phyloP scores from a whole-genome alignment of 495 filamentous ascomycete species.

The Penicillium silybi region DNA sequence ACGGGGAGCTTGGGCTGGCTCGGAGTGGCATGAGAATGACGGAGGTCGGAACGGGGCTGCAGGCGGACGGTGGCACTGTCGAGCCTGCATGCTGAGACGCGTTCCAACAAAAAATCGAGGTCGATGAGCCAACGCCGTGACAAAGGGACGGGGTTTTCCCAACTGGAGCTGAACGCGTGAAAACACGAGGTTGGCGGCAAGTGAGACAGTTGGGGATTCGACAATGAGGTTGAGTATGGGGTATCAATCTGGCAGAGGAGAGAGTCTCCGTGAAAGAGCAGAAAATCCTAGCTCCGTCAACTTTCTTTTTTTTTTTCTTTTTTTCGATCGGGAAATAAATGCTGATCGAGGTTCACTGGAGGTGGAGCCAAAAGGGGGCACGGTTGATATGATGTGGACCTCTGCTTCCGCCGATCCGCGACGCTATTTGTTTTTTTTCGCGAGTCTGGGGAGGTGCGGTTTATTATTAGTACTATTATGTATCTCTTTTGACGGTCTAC shows the following conservation, averaged over 20 bases:
- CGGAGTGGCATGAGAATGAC: conserved; percentile 19
- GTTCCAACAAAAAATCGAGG: conserved; percentile 1
- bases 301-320: background rate
- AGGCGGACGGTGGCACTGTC: conserved; percentile 23
- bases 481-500: background rate
- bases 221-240: background rate
- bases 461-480: background rate
- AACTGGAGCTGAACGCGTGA: background rate
- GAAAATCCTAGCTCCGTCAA: background rate
- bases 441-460: conserved; percentile 1
- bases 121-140: background rate
- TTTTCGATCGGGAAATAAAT: conserved; percentile 2
- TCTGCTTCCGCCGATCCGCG: conserved; percentile 12
- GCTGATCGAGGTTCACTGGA: conserved; percentile 10
- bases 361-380: conserved; percentile 19
- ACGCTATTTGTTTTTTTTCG: conserved; percentile 8
- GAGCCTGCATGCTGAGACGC: conserved; percentile 31
- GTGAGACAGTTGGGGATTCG: background rate
- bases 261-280: background rate
- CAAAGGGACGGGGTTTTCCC: background rate
- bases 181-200: conserved; percentile 7
- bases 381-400: conserved; percentile 11
- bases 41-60: conserved; percentile 19
- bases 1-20: conserved; percentile 8
- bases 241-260: background rate